Evolutionary conservation across 495 filamentous ascomycete species (phyloP), one percentile per base, ranked within the genome.

Genomic region (Annulohypoxylon moriforme): DNA sequence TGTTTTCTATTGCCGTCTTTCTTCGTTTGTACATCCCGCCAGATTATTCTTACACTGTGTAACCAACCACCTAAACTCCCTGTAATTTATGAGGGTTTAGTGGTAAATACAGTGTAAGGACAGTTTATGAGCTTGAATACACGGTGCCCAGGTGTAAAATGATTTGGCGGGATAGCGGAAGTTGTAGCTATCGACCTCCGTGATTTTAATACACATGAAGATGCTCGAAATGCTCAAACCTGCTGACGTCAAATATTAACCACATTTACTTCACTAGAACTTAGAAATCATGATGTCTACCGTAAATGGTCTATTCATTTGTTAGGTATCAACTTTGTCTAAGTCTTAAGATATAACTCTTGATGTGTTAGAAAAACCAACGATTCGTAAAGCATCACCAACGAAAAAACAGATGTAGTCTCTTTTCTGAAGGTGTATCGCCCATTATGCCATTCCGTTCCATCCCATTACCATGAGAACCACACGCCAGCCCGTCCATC

Each of bases 401-500:
- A 53, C 11, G 18, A 16, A 24, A 49, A 2, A 49, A 22, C n/a
- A 38, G 20, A 4, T 0, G 8, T 62, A 46, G 49, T 53, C 40
- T 49, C 52, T 66, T 25, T 46, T 65, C 49, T 56, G 50, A 8
- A 33, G 27, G 9, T 57, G 18, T 40, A 58, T 38, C 18, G 20
- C 13, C 55, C 33, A 20, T 58, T 58, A 22, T 40, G 20, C 55
- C 55, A 7, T 58, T 9, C 16, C 40, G 40, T 44, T 22, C 29
- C 52, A 56, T 56, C 16, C 11, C 52, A 36, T 56, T 33, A 34
- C n/a, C 27, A n/a, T 56, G 13, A 40, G 14, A 58, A 57, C 44
- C 60, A 11, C 60, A 50, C 63, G 40, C 63, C 63, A 22, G 53
- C 63, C 64, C 18, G 38, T 66, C 52, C 1, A 27, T 20, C 50